Percentiles rank a stretch among this genome's conserved stretches.
Evolutionary conservation across 768 basidiomycete genomes (phyloP).

Genomic region (Boletus huronensis): DNA sequence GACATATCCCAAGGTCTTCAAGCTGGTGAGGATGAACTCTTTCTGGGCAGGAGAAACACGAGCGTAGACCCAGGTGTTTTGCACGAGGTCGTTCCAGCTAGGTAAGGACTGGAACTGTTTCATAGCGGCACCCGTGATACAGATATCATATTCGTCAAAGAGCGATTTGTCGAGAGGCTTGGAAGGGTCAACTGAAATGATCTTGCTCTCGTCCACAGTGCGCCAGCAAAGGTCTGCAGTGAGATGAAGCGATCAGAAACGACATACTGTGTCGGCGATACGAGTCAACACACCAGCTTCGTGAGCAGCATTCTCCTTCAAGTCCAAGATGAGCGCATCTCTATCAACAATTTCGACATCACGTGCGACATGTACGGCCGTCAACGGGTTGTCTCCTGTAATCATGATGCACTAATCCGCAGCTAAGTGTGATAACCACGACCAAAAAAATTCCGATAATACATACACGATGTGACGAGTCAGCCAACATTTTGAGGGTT

Average conservation of each 20-base stretch:
- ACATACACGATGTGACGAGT: conserved; percentile 93
- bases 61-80: conserved; percentile 97
- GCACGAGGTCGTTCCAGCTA: conserved; percentile 79
- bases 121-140: conserved; percentile 92
- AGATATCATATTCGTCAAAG: conserved; percentile 90
- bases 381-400: conserved; percentile 97
- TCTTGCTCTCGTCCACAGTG: conserved; percentile 85
- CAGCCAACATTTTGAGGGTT: conserved; percentile 88
- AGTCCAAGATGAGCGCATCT: conserved; percentile 88
- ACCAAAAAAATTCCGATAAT: neutral
- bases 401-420: conserved; percentile 89
- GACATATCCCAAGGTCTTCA: conserved; percentile 84
- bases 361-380: conserved; percentile 91
- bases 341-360: conserved; percentile 98
- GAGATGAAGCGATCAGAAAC: neutral
- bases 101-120: conserved; percentile 75
- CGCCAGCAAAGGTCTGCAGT: conserved; percentile 82
- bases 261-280: neutral
- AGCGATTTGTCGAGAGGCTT: conserved; percentile 75
- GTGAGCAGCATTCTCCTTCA: conserved; percentile 73
- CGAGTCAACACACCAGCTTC: conserved; percentile 54
- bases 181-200: conserved; percentile 81
- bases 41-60: conserved; percentile 96
- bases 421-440: neutral
- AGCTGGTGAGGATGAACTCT: conserved; percentile 88